Evolutionary conservation across 495 filamentous ascomycete species (phyloP), one percentile per base, ranked within the genome.

Genomic region (Glutinoglossum americanum): DNA sequence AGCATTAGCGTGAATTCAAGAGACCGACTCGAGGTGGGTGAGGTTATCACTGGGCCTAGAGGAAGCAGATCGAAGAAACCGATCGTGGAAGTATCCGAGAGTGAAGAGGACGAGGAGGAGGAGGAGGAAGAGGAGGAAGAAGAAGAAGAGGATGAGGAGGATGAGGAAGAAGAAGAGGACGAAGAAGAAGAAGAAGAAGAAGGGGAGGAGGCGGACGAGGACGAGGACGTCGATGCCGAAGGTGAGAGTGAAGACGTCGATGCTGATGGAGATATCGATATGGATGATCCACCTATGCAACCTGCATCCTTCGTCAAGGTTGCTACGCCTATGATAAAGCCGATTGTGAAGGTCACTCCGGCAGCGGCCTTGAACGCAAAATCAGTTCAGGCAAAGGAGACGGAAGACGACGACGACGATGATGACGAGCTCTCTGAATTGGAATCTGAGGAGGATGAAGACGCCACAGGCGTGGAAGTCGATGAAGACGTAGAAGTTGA

Each of bases 361-460:
- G 68, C 68, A 27, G 60, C 64, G 54, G 62, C 63, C 27, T 71
- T 69, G 54, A 56, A 66, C 48, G 59, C 70, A 11, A 77, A 78
- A 63, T 69, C 71, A 21, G 77, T 82, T 1, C 79, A 81, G 64
- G 70, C 68, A 19, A 83, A 80, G 59, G 78, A 81, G 72, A 75
- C 70, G 11, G 72, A 76, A 7, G 75, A 69, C 17, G 72, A 73
- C 37, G 73, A 73, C 28, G 71, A 73, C 33, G 70, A 72, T 49
- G 67, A 68, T 45, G 69, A 69, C 26, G 69, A 74, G 59, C 65
- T 73, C 8, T 72, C 70, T n/a, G 69, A 72, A 30, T 59, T 72
- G 0, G 77, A 74, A 9, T 72, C 73, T 10, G 76, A 73, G 17
- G 69, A 75, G 3, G 73, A 74, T 49, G 73, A 70, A 39, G 72